These are phyloP conservation scores for Scytalidium sp. DNA, from an alignment of 2,329 filamentous ascomycete species.

Conservation along the genomic window DNA sequence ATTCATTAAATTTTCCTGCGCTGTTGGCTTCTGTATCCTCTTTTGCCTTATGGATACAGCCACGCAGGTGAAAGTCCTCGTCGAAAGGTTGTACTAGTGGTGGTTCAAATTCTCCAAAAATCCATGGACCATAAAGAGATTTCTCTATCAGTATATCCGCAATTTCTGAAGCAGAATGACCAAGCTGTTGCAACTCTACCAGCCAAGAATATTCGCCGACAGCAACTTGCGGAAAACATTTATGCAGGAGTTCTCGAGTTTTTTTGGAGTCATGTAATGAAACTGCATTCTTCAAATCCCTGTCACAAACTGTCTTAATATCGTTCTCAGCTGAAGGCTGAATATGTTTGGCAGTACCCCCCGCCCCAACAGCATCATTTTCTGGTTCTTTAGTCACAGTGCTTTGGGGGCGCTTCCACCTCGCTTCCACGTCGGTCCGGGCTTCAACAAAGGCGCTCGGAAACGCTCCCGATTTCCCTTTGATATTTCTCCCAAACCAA, in stretches of 20 bases:
- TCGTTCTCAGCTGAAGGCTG: neutral
- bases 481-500: slow-evolving; percentile 24
- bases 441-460: slow-evolving; percentile 23
- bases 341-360: neutral
- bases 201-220: neutral
- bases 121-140: neutral
- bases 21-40: neutral
- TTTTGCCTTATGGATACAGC: neutral
- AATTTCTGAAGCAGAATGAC: neutral
- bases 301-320: neutral
- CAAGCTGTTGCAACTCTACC: neutral
- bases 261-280: neutral
- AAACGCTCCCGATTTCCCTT: slow-evolving; percentile 29
- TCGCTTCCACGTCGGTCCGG: too few species aligned
- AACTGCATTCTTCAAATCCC: neutral
- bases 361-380: too few species aligned
- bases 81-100: neutral
- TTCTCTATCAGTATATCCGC: neutral
- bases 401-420: too few species aligned
- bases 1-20: neutral
- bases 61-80: neutral
- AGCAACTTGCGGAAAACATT: neutral
- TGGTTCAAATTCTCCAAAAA: neutral
- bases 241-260: neutral
- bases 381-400: too few species aligned